These are phyloP conservation scores for Ophiostoma sp. DNA, from an alignment of 2,329 filamentous ascomycete species.

Conservation along the genomic window DNA sequence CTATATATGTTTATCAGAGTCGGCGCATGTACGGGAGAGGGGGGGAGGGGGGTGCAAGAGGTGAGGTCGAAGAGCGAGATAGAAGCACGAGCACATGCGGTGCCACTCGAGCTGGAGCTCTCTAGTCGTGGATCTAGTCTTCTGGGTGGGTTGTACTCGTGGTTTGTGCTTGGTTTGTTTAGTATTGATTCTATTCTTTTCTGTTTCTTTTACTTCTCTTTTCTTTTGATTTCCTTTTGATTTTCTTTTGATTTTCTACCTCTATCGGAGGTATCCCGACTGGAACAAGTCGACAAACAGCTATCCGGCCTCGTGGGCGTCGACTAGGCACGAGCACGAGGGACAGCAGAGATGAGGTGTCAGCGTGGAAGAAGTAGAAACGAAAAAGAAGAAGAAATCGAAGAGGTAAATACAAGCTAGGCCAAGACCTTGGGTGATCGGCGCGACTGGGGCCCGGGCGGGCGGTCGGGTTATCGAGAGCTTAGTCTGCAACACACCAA, in stretches of 20 bases:
- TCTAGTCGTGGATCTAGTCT: too few relatives aligned
- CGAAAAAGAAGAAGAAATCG: neutral
- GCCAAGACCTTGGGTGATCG: constrained; percentile 2
- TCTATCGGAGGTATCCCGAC: neutral
- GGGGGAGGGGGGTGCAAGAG: neutral
- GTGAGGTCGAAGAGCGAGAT: neutral
- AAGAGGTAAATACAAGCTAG: neutral
- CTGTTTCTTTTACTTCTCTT: neutral
- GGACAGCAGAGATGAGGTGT: neutral
- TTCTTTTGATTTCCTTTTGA: neutral
- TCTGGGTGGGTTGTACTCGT: neutral
- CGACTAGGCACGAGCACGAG: neutral
- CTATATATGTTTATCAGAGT: constrained; percentile 19
- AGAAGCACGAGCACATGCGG: neutral
- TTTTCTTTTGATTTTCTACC: neutral
- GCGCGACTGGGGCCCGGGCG: neutral
- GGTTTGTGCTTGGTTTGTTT: neutral
- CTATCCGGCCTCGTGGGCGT: neutral
- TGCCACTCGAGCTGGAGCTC: neutral
- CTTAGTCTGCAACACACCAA: neutral
- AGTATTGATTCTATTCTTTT: neutral
- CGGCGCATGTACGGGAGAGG: neutral
- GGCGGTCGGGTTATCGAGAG: neutral
- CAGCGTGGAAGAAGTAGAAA: neutral
- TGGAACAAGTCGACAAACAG: neutral